Conservation (phyloP, 352 stramenopile species). For the Globisporangium carolinianum region DNA sequence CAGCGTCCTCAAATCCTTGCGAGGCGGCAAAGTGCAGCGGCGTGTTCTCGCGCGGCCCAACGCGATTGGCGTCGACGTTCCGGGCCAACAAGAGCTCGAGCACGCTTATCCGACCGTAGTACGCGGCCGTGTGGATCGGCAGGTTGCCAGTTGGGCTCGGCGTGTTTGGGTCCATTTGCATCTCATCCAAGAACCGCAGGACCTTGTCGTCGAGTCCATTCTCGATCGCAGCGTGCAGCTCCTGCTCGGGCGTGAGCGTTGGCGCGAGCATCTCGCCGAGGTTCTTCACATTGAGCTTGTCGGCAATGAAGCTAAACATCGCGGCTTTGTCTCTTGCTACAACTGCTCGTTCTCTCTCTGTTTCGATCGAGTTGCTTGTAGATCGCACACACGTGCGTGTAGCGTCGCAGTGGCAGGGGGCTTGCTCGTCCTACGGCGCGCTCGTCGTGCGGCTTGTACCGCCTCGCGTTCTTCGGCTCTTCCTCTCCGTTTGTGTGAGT, state of each 20-base stretch:
- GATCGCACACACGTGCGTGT: not conserved
- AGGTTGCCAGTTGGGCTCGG: conserved; percentile 70
- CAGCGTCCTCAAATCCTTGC: conserved; percentile 62
- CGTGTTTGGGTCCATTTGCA: conserved; percentile 58
- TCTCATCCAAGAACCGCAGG: conserved; percentile 56
- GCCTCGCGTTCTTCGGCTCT: not conserved
- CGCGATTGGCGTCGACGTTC: conserved; percentile 63
- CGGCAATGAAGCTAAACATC: conserved; percentile 87
- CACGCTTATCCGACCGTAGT: conserved; percentile 70
- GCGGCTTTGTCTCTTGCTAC: not conserved
- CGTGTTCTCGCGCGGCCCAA: conserved; percentile 68
- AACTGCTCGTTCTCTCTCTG: no score
- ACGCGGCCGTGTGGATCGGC: conserved; percentile 80
- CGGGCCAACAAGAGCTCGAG: conserved; percentile 65
- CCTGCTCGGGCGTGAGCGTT: conserved; percentile 81
- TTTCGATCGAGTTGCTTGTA: not conserved
- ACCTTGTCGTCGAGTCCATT: conserved; percentile 71
- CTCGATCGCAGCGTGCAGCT: conserved; percentile 76
- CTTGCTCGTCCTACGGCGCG: no score
- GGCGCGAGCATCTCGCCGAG: conserved; percentile 83
- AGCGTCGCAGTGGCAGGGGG: no score
- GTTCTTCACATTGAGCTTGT: conserved; percentile 88
- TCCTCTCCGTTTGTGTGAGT: not conserved
- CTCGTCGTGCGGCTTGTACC: not conserved
- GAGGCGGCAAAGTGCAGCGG: conserved; percentile 78